Base-by-base conservation (phyloP, 768 basidiomycete genomes). In the Mycena haematopus region DNA sequence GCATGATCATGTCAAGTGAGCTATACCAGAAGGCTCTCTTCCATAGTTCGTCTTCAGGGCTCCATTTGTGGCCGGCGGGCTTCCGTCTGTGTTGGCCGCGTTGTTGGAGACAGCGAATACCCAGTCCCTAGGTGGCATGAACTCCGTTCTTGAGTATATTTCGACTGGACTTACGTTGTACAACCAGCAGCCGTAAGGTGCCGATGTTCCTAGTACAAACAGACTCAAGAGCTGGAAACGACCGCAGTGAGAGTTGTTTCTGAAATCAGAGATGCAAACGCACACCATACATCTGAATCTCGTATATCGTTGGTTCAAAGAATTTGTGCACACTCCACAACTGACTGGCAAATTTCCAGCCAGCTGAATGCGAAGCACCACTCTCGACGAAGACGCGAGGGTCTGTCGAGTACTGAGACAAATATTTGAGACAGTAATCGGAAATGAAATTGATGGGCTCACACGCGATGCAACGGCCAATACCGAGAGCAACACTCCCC, bases 201-300 rank as follows among this genome's bases (percentile, higher is more conserved):
- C 74, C 6, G 79, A 81, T n/a, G 82, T 69, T 75, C 77, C 79
- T 63, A 65, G 70, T 55, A 80, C 77, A 60, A 70, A 73, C 8
- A 72, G 38, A 22, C 72, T 70, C 13, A 73, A 66, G 38, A 75
- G 70, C 76, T 76, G 25, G 13, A 36, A 52, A 55, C 17, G n/a
- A 25, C 45, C 27, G 19, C 31, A 40, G 21, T 33, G 52, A 63
- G 55, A 57, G 49, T 52, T n/a, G 15, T 47, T 7, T 51, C 38
- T 17, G n/a, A 44, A 44, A 22, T 40, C 35, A 21, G 14, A 24
- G 70, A 82, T 59, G 15, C 0, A 22, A 27, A 6, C 52, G 22
- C 71, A 88, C 87, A 70, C 80, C 79, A 68, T 86, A 86, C 24
- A 80, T 81, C 71, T 95, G 93, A 25, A 95, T 74, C 66, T 92